A percentile compares a stretch with the other conserved stretches of the same genome.
These are phyloP conservation scores for Amanita jacksonii DNA, from an alignment of 768 basidiomycete genomes.

Conservation along the genomic window DNA sequence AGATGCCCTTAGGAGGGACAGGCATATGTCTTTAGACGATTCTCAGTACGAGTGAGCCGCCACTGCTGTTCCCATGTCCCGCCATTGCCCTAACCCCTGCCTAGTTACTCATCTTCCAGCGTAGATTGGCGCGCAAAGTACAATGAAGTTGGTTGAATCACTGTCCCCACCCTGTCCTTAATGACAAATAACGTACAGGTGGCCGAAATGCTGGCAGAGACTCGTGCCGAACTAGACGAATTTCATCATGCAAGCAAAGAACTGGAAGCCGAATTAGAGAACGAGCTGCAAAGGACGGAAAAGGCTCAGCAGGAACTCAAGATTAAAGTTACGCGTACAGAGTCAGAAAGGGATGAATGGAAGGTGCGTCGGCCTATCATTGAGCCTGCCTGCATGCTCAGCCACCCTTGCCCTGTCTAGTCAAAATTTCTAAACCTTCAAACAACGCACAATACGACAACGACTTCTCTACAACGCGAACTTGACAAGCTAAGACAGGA, in stretches of 20 bases:
- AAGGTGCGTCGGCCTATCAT: slow-evolving; percentile 48
- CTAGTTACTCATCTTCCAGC: slow-evolving; percentile 43
- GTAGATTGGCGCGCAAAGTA: slow-evolving; percentile 76
- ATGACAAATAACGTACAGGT: slow-evolving; percentile 28
- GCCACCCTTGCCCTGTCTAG: slow-evolving; percentile 23
- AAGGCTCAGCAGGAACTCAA: slow-evolving; percentile 74
- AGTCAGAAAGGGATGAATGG: slow-evolving; percentile 82
- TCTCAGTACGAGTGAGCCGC: slow-evolving; percentile 43
- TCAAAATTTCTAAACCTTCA: slow-evolving; percentile 82
- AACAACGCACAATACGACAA: slow-evolving; percentile 84
- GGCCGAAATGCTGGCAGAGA: slow-evolving; percentile 76
- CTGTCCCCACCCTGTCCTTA: neutral
- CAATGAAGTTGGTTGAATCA: slow-evolving; percentile 40
- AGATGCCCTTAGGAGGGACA: slow-evolving; percentile 49
- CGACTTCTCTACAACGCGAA: slow-evolving; percentile 86
- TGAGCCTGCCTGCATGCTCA: slow-evolving; percentile 2
- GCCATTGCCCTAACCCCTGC: slow-evolving; percentile 12
- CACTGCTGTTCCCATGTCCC: slow-evolving; percentile 12
- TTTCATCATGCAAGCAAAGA: slow-evolving; percentile 85
- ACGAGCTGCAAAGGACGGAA: slow-evolving; percentile 82
- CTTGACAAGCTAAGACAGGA: slow-evolving; percentile 74
- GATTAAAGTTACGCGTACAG: slow-evolving; percentile 59
- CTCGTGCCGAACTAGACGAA: slow-evolving; percentile 77
- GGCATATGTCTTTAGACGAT: slow-evolving; percentile 59
- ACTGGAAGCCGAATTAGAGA: slow-evolving; percentile 88